Evolutionary conservation across 345 rosid genomes (phyloP).

Genomic region (Eucalyptus victrix): DNA sequence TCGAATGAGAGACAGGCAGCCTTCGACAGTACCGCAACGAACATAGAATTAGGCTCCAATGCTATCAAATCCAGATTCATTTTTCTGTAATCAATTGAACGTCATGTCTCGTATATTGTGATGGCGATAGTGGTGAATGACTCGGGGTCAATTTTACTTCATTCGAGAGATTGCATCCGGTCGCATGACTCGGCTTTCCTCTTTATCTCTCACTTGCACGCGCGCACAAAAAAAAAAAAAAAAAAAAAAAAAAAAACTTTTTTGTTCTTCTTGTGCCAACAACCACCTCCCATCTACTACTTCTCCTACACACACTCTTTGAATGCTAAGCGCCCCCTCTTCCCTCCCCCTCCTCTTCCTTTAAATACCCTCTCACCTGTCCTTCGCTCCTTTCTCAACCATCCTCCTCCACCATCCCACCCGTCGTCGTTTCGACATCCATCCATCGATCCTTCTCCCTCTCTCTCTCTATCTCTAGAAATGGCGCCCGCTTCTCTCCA

Average conservation of each 20-base stretch:
- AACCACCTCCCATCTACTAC: neutral
- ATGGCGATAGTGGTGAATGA: neutral
- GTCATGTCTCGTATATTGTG: neutral
- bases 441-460: too few relatives aligned
- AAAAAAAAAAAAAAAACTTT: too few relatives aligned
- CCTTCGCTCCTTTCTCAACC: neutral
- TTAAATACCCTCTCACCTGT: neutral
- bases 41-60: neutral
- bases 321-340: neutral
- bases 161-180: neutral
- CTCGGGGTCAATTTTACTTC: neutral
- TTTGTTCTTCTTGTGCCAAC: neutral
- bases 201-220: neutral
- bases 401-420: neutral
- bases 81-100: neutral
- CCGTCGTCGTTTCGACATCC: neutral
- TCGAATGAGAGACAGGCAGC: fast-evolving
- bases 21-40: fast-evolving
- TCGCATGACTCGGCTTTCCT: neutral
- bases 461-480: neutral
- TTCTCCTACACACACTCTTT: neutral
- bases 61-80: neutral
- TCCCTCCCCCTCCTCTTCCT: neutral
- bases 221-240: too few relatives aligned
- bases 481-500: conserved; percentile 31